Evolutionary conservation across 768 basidiomycete genomes (phyloP), one percentile per base, ranked within the genome.

Genomic region (Boletales sp.): DNA sequence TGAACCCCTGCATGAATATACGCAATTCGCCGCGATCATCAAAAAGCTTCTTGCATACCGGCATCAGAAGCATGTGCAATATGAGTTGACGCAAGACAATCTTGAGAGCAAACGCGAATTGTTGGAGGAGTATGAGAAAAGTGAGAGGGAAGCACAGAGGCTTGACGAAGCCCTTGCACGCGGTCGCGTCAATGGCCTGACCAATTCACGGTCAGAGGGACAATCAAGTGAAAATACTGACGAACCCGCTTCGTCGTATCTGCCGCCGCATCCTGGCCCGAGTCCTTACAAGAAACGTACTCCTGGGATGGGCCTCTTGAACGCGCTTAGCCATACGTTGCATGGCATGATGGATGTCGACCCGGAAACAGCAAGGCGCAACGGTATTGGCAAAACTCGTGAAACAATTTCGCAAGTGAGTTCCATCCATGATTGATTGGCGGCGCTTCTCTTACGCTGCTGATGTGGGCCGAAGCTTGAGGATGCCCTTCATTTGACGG

Each of bases 291-390:
- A 77, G 64, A 70, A 78, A 46, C 78, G 80, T 49, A 72, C 83
- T 12, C 86, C 88, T 47, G 89, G 88, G 8, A 90, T 90, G 78
- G 94, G 91, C 17, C 71, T 99, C 19, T 61, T 99, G 32, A 92
- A 84, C 58, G 97, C 97, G 14, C 73, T 99, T 38, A 93, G 87
- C 62, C 94, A 97, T 69, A 94, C 94, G 19, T 67, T 99, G 48
- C 93, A 94, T 58, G 94, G 95, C 5, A 94, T 98, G 85, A 97
- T 99, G 86, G 97, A 99, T 59, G 90, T 90, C 15, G 97, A 99
- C 70, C 97, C 97, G 3, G 97, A 98, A 72, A 90, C 89, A 15
- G 94, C 95, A 6, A 76, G 97, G 52, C 77, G 97, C 55, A 97
- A 88, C 62, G 82, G 86, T 45, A 98, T 99, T 55, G 87, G 87